phyloP scores from a whole-genome alignment of 1,284 basidiomycete species.

The Veloboletus limbatus region DNA sequence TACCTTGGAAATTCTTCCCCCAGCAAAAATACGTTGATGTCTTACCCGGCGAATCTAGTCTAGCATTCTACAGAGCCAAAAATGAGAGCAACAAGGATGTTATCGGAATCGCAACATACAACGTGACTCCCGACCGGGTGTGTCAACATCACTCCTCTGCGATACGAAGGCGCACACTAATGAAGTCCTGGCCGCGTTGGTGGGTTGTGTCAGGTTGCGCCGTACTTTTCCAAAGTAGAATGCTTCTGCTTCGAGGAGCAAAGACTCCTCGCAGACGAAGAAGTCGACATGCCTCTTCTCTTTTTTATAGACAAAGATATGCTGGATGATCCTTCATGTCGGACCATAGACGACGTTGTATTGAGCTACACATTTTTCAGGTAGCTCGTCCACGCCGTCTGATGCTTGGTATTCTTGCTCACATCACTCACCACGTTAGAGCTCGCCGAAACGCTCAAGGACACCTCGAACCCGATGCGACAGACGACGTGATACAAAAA shows the following conservation, averaged over 20 bases:
- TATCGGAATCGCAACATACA: constrained; percentile 99
- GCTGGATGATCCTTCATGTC: constrained; percentile 86
- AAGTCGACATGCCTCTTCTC: constrained; percentile 96
- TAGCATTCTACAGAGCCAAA: constrained; percentile 96
- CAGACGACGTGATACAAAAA: constrained; percentile 71
- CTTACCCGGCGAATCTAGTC: constrained; percentile 91
- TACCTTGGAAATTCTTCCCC: constrained; percentile 93
- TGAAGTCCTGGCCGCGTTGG: not conserved
- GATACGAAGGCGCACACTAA: not conserved
- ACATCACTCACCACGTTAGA: constrained; percentile 43
- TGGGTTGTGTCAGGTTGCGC: constrained; percentile 71
- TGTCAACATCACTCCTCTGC: constrained; percentile 25
- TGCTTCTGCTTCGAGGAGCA: constrained; percentile 99
- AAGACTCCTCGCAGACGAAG: constrained; percentile 90
- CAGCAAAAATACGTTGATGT: constrained; percentile 90
- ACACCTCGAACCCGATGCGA: constrained; percentile 83
- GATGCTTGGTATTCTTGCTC: not conserved
- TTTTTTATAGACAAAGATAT: constrained; percentile 99
- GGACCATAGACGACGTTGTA: constrained; percentile 87
- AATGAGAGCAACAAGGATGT: constrained; percentile 86
- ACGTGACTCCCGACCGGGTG: constrained; percentile 90
- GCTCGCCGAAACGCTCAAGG: constrained; percentile 79
- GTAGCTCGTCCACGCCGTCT: constrained; percentile 38
- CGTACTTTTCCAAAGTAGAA: constrained; percentile 99
- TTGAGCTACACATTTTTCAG: constrained; percentile 98